Base-by-base conservation (phyloP, 768 basidiomycete species). In the Dacryopinax spathularia region DNA sequence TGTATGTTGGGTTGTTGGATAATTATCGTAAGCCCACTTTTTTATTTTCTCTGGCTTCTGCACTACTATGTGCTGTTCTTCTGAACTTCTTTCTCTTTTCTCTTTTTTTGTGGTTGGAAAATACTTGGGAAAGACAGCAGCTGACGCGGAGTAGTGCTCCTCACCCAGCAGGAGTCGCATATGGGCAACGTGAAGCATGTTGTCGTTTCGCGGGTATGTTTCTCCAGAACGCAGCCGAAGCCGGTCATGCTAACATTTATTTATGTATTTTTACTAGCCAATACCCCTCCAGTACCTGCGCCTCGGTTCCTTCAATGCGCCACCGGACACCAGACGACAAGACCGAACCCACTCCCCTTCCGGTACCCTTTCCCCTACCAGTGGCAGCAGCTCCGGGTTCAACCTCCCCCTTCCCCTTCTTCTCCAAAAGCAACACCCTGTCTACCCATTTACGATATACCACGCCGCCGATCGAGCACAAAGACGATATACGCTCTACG, bases 361-460 rank as follows among this genome's bases (percentile, higher is more conserved):
- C n/a, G n/a, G n/a, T n/a, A n/a, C n/a, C n/a, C n/a, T n/a, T n/a
- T n/a, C 76, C 16, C 3, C 48, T 41, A 15, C 5, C 18, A 41
- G 39, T 5, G 39, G 22, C 16, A 41, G 22, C 18, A 7, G 18
- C 18, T 41, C 39, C 7, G 5, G 7, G 5, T 41, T 41, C 39
- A 41, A 41, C 18, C 18, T 41, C 18, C 10, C 48, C 48, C 10
- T 25, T 3, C 29, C 29, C 48, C 48, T 56, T 29, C 10, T 56
- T 22, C 48, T 22, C 48, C 25, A 20, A n/a, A n/a, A n/a, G 20
- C 25, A 33, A 18, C 33, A 34, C 16, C 73, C 81, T 13, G 73
- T 89, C 69, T 91, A 82, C 70, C 89, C 90, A 1, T 87, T 92
- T 71, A 87, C 84, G 0, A 74, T 92, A 66, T 87, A 83, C 72